Conservation (phyloP, 73 alveolate species). For the Durusdinium trenchii region DNA sequence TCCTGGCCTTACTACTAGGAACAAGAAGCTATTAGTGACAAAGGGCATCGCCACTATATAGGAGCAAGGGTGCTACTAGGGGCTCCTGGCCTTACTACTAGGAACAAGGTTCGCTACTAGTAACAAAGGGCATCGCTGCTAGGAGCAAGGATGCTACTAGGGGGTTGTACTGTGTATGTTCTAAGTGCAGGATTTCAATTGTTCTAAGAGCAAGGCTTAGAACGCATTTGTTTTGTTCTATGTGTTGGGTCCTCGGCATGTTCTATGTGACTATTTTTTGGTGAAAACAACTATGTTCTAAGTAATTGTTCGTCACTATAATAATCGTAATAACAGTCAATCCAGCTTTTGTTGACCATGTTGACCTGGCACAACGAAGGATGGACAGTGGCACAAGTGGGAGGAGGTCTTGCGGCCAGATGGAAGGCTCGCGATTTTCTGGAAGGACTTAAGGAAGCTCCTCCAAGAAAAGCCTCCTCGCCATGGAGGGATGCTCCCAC, state of each 20-base stretch:
- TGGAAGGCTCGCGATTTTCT: neutral
- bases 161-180: neutral
- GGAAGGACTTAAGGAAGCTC: slow-evolving; percentile 1
- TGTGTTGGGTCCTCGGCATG: neutral
- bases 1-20: no score
- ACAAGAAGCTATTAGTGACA: no score
- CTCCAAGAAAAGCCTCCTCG: neutral
- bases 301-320: neutral
- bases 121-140: no score
- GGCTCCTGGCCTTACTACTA: no score
- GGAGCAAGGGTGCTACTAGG: no score
- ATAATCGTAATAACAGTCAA: neutral
- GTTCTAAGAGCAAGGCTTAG: neutral
- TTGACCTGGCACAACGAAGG: neutral
- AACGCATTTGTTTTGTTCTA: neutral
- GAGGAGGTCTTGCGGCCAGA: slow-evolving; percentile 1
- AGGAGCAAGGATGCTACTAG: no score
- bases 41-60: no score
- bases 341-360: no score
- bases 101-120: no score
- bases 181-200: neutral
- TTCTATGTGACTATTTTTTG: neutral
- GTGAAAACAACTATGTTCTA: no score
- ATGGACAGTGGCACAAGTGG: neutral
- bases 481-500: neutral